Base-by-base conservation (phyloP, 2,329 filamentous ascomycete genomes). In the Coleophoma cylindrospora region DNA sequence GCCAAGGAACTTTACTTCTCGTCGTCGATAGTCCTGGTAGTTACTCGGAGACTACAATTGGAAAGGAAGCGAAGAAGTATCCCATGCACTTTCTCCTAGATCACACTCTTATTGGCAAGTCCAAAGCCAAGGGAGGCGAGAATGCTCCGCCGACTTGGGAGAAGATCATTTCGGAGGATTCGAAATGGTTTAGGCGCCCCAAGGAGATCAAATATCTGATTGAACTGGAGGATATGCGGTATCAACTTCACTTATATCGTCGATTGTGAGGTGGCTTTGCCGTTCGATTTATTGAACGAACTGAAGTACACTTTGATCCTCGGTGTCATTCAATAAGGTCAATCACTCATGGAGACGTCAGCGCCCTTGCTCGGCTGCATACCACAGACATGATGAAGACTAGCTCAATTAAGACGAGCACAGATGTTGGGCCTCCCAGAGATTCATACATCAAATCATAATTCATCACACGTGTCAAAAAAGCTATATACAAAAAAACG, bases 41-140 rank as follows among this genome's bases (percentile, higher is more conserved):
- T 67, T 97, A 97, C 68, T 94, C 91, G 0, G 89, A 91, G 50
- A 79, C 95, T 3, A 80, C 80, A 0, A 67, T 96, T 0, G 86
- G 85, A 4, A 46, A 50, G 8, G 61, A 77, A 55, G 77, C 79
- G 61, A 79, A 79, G 55, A 83, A 79, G 54, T 97, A 97, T 64
- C 92, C 92, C 0, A 97, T 96, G 91, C 86, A 89, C 61, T 96
- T 91, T 84, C 73, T 99, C 14, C 74, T 99, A 2, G 87, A 96
- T 61, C 87, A 94, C 64, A 87, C 89, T 2, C 69, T 99, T 17
- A 66, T 89, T 12, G 57, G 58, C 21, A 69, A 69, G 9, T 63
- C 70, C 44, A 71, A 75, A 40, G 66, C 59, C 36, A 57, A 64
- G 22, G 59, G 65, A n/a, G 36, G 36, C 11, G 49, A 57, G 40